phyloP scores from a whole-genome alignment of 2,329 filamentous ascomycete species.

The Penicillium crustosum region DNA sequence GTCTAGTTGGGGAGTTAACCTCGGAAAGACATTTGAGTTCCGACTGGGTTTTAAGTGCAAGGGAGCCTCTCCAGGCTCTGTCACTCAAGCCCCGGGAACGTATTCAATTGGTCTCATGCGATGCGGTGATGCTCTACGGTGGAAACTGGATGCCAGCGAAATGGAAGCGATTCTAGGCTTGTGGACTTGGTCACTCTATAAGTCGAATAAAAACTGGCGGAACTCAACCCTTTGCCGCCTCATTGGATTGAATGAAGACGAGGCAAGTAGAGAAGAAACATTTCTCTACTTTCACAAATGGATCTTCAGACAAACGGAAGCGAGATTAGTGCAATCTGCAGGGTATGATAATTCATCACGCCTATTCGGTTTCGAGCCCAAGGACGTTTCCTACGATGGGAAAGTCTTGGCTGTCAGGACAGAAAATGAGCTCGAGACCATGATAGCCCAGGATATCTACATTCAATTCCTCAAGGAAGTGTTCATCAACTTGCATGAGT shows the following conservation, averaged over 20 bases:
- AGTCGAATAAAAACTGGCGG: slow-evolving; percentile 19
- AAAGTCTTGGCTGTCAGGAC: no score
- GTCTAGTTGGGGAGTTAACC: slow-evolving; percentile 22
- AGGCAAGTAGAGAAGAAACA: slow-evolving; percentile 24
- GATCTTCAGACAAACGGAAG: slow-evolving; percentile 31
- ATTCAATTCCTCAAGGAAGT: slow-evolving; percentile 29
- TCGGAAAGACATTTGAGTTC: slow-evolving; percentile 17
- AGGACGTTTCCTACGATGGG: no score
- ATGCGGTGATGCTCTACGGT: slow-evolving; percentile 25
- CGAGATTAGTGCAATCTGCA: slow-evolving; percentile 19
- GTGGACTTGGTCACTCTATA: slow-evolving; percentile 34
- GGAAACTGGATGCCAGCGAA: slow-evolving; percentile 27
- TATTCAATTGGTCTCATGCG: slow-evolving; percentile 20
- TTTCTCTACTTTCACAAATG: slow-evolving; percentile 34
- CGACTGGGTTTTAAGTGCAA: slow-evolving; percentile 22
- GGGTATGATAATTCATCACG: slow-evolving; percentile 18
- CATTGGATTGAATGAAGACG: slow-evolving; percentile 21
- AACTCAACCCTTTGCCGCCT: slow-evolving; percentile 20
- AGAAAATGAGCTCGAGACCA: no score
- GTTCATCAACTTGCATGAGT: slow-evolving; percentile 6
- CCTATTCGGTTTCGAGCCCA: no score
- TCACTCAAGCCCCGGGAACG: slow-evolving; percentile 4
- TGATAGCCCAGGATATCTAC: no score
- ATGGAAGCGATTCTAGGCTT: slow-evolving; percentile 37
- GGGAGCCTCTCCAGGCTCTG: neutral